Base-by-base conservation (phyloP, 2,329 filamentous ascomycete species). In the Pseudogymnoascus sp. region DNA sequence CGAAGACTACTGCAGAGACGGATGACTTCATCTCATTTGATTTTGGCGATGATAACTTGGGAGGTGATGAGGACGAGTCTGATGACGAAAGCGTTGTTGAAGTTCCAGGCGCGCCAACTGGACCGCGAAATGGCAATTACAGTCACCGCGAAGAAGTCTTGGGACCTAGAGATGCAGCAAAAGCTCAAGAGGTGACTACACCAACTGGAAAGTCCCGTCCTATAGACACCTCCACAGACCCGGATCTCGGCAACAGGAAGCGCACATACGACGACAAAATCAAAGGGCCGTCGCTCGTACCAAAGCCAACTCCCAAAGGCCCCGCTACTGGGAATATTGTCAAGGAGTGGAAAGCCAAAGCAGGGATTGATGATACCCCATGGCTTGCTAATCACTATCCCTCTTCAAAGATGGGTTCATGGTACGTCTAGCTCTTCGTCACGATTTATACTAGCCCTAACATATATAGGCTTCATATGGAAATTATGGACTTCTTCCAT, bases 21-120 rank as follows among this genome's bases (percentile, higher is more conserved):
- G 88, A 89, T 64, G 93, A 99, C 68, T 97, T 97, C 72, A 96
- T 99, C 63, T 96, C 93, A 0, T 90, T 93, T 65, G 89, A 87
- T 68, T 80, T 89, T 51, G 83, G 82, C 57, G 84, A 87, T 62
- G 82, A 83, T 26, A 77, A 78, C 1, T 70, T 72, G 3, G 69
- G 69, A 18, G 73, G 76, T 16, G 77, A 78, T 1, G 71, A 72
- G 4, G 69, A 70, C 18, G 73, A 76, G 18, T 62, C 45, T 3
- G 63, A 67, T 39, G 51, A 67, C 4, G 70, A 74, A 26, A 68
- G 72, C 26, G 61, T 64, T 31, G 65, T 64, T 47, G 64, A 68
- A 65, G 51, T 71, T 60, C 66, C 67, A 37, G 66, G 67, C 26
- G 67, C 70, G 29, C 69, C 72, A 54, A 68, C 67, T 36, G 70